These are phyloP conservation scores for Plasmodium reichenowi DNA, from an alignment of 169 alveolate species.

Conservation along the genomic window DNA sequence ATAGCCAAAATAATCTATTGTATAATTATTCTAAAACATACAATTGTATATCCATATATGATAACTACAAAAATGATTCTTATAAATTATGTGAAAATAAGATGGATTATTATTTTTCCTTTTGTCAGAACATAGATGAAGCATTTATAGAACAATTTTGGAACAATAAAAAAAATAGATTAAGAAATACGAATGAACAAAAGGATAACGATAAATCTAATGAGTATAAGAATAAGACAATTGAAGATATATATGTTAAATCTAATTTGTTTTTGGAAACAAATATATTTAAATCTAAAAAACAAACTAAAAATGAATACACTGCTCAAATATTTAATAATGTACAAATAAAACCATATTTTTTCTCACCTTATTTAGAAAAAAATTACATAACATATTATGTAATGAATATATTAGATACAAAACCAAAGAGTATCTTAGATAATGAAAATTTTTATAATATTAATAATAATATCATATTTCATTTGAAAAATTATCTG, in stretches of 20 bases:
- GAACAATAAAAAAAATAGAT: constrained; percentile 6
- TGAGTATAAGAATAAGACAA: constrained; percentile 16
- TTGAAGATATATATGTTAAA: constrained; percentile 40
- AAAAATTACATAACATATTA: constrained; percentile 41
- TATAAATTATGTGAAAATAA: constrained; percentile 49
- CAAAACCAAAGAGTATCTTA: constrained; percentile 30
- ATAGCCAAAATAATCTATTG: neutral
- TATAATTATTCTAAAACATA: neutral
- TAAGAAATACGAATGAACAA: neutral
- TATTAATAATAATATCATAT: constrained; percentile 15
- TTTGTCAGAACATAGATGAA: constrained; percentile 63
- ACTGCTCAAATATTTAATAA: constrained; percentile 3
- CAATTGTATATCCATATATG: constrained; percentile 14
- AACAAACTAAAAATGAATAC: neutral
- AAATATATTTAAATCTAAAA: constrained; percentile 33
- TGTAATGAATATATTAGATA: constrained; percentile 28
- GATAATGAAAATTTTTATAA: constrained; percentile 26
- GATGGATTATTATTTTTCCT: constrained; percentile 68
- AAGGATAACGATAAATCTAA: neutral
- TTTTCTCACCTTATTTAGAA: constrained; percentile 46
- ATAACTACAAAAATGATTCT: constrained; percentile 27
- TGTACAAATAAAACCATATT: constrained; percentile 37
- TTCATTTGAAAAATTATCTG: constrained; percentile 21
- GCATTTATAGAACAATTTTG: constrained; percentile 28
- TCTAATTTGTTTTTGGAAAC: constrained; percentile 63